Evolutionary conservation across 371 early-diverging fungal genomes (phyloP).

Genomic region (Mortierella sp.): DNA sequence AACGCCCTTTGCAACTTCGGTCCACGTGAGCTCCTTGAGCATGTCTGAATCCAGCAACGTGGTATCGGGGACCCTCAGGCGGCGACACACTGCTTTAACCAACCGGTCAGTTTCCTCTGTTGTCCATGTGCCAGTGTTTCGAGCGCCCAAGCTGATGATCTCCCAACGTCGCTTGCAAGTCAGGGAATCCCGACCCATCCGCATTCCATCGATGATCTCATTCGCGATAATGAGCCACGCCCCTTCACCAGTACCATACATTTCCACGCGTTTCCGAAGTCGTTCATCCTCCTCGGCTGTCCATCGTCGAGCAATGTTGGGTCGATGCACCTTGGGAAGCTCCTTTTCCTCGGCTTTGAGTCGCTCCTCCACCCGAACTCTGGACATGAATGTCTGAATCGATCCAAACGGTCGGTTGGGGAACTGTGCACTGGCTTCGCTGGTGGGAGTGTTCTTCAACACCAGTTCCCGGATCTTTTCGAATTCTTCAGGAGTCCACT

Average conservation of each 20-base stretch:
- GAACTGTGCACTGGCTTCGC: too few relatives aligned
- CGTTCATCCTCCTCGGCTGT: constrained; percentile 9
- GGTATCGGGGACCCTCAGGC: too few relatives aligned
- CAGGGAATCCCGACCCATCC: constrained; percentile 6
- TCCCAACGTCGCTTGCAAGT: constrained; percentile 19
- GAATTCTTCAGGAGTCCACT: too few relatives aligned
- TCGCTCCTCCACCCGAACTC: too few relatives aligned
- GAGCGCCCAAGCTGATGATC: neutral
- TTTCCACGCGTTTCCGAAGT: constrained; percentile 1
- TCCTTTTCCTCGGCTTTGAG: too few relatives aligned
- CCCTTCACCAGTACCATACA: neutral
- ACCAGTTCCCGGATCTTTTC: too few relatives aligned
- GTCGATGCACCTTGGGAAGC: too few relatives aligned
- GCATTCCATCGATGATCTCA: neutral
- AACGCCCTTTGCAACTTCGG: neutral
- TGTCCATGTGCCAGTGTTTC: neutral
- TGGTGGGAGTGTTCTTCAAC: too few relatives aligned
- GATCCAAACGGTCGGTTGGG: too few relatives aligned
- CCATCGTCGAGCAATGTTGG: too few relatives aligned
- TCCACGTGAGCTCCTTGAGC: neutral
- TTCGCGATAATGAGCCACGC: constrained; percentile 11
- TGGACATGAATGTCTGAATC: too few relatives aligned
- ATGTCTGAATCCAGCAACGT: neutral
- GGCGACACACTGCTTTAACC: constrained; percentile 3
- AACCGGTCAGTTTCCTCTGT: neutral